Evolutionary conservation across 2,329 filamentous ascomycete species (phyloP), one percentile per base, ranked within the genome.

Genomic region (Botrytis deweyae): DNA sequence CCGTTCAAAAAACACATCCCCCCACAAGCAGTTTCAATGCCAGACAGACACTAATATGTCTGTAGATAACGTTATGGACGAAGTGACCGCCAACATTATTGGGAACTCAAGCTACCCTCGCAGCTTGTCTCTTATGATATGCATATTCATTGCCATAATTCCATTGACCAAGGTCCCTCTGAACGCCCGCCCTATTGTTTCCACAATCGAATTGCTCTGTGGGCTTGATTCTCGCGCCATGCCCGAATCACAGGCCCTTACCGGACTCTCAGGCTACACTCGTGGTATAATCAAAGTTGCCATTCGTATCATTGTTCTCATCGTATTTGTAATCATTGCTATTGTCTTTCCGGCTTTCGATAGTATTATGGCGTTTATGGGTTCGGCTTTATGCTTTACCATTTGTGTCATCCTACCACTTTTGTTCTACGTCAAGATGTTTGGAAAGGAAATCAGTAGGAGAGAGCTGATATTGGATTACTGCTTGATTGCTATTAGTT

Each of bases 121-220:
- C 20, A 87, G 85, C 1, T 83, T 97, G 59, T 93, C 90, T n/a
- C 84, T 95, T 65, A 85, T 95, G 77, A 92, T 98, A 82, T 94
- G 94, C 76, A 85, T 93, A 75, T 95, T 95, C 82, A 93, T 98
- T 78, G 92, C 92, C 80, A 94, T 98, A 80, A 97, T 98, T 76
- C 96, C 95, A 0, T 85, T 99, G 70, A 98, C 95, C 52, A 99
- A 99, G 83, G 90, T 98, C n/a, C 94, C 95, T 0, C 86, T 98
- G 52, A 97, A 95, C 81, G 92, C 93, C 14, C 91, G 95, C 2
- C 96, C 95, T 18, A 95, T 98, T 78, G 89, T 97, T 76, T 91
- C 91, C 46, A 98, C 94, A 0, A 83, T 93, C 70, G 96, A 98
- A 84, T 89, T 96, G 67, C 84, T 97, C 73, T 87, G 90, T 75